phyloP scores from a whole-genome alignment of 2,329 filamentous ascomycete species.

The Aspergillus pseudonomiae region DNA sequence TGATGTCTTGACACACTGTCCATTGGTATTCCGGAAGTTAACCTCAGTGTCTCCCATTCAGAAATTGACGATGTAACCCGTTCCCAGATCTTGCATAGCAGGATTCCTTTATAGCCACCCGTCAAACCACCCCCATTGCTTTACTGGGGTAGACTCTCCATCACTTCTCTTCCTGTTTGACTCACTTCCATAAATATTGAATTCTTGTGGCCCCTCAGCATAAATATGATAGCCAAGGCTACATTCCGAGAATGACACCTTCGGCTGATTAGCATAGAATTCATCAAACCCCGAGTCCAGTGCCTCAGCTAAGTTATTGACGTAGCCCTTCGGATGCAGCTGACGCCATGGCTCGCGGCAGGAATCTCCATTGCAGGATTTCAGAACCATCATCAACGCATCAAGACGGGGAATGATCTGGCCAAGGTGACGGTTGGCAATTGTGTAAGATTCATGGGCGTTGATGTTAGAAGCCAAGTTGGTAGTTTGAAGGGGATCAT shows the following conservation, averaged over 20 bases:
- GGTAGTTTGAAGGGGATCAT: slow-evolving; percentile 56
- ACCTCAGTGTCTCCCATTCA: too few species aligned
- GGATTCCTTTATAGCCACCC: background rate
- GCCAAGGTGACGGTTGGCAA: slow-evolving; percentile 23
- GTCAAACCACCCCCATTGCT: background rate
- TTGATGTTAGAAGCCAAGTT: slow-evolving; percentile 44
- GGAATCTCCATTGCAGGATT: slow-evolving; percentile 59
- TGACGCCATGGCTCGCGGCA: slow-evolving; percentile 62
- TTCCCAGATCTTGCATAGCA: too few species aligned
- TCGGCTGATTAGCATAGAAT: slow-evolving; percentile 57
- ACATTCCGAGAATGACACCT: slow-evolving; percentile 58
- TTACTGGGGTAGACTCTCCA: background rate
- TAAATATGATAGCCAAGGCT: slow-evolving; percentile 59
- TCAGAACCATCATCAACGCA: slow-evolving; percentile 61
- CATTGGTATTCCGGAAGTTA: too few species aligned
- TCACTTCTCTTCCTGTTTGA: slow-evolving; percentile 12
- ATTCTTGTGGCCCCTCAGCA: slow-evolving; percentile 57
- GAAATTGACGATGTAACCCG: too few species aligned
- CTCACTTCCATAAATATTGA: slow-evolving; percentile 22
- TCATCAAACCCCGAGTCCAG: slow-evolving; percentile 52
- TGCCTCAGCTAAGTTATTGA: slow-evolving; percentile 56
- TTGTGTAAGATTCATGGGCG: slow-evolving; percentile 12
- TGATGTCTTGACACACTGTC: too few species aligned
- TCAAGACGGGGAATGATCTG: slow-evolving; percentile 58
- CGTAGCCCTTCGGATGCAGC: slow-evolving; percentile 58